A percentile compares a stretch with the other conserved stretches of the same genome.
These are phyloP conservation scores for Gaultheria prostrata DNA, from an alignment of 148 eudicot genomes.

Conservation along the genomic window DNA sequence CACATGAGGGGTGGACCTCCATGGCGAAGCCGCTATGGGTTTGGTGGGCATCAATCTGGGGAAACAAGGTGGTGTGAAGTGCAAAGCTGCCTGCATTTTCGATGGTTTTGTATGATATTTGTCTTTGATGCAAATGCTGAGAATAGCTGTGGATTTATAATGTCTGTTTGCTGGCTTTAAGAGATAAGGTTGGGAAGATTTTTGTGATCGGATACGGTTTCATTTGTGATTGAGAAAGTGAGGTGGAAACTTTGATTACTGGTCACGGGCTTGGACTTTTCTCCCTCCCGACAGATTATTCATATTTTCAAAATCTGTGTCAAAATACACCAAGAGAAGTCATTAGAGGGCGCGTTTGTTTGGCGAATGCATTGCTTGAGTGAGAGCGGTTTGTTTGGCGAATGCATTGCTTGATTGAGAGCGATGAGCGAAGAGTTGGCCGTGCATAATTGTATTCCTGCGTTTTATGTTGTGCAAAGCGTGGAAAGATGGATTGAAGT, in stretches of 20 bases:
- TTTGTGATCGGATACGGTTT: conserved; percentile 4
- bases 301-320: background rate
- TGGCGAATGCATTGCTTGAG: too few relatives aligned
- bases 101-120: background rate
- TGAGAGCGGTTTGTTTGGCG: too few relatives aligned
- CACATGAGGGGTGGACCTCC: background rate
- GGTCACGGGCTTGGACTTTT: background rate
- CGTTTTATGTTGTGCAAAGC: background rate
- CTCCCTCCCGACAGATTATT: background rate
- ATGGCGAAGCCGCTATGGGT: conserved; percentile 7
- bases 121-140: background rate
- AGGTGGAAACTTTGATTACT: background rate
- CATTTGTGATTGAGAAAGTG: conserved; percentile 2
- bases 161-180: background rate
- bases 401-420: background rate
- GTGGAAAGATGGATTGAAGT: background rate
- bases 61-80: conserved; percentile 29
- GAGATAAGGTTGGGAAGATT: background rate
- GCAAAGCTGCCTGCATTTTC: conserved; percentile 51
- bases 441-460: background rate
- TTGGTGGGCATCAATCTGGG: conserved; percentile 10
- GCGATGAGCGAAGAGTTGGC: background rate
- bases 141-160: background rate
- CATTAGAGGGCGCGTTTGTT: too few relatives aligned
- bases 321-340: too few relatives aligned